Evolutionary conservation across 768 basidiomycete species (phyloP), one percentile per base, ranked within the genome.

Genomic region (Lactarius sp.): DNA sequence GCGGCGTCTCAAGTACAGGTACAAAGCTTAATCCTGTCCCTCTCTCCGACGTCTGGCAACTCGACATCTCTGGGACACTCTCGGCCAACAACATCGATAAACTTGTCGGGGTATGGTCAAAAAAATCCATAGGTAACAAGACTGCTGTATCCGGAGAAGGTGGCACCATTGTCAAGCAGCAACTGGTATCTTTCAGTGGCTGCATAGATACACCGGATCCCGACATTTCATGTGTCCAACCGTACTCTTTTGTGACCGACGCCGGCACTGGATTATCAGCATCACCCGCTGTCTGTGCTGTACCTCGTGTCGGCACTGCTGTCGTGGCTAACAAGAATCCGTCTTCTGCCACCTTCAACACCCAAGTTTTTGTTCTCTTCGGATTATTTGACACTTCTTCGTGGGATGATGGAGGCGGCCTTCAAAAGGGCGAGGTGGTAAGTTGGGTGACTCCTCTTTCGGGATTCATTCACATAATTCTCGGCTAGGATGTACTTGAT

Each of bases 381-480:
- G 90, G 91, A 9, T 82, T 80, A 6, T 83, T 88, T 60, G 80
- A 92, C 70, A 71, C 76, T 9, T 80, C 84, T 7, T 69, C 77
- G 53, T 92, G 90, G 90, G 70, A 87, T 54, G 90, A 91, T 70
- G 80, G 78, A 42, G 79, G 78, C 36, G 84, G 84, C 1, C 76
- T 85, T 18, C 72, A 76, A n/a, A 76, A 77, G 1, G 91, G 91
- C 39, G 91, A 92, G 80, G 83, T 93, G 59, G 90, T 86, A 70
- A 70, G 85, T 73, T 10, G 39, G 12, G n/a, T 36, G 50, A 13
- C 14, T 68, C 33, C 7, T 62, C 57, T 12, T 22, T 18, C 27
- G 2, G 2, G 2, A 10, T 33, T 31, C 41, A 59, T 42, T 64
- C 34, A 42, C 51, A n/a, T 16, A 22, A 34, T 47, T 52, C 39